Percentiles rank a stretch among this genome's conserved stretches.
phyloP scores from a whole-genome alignment of 2,329 filamentous ascomycete genomes.

The Biscogniauxia mediterranea region DNA sequence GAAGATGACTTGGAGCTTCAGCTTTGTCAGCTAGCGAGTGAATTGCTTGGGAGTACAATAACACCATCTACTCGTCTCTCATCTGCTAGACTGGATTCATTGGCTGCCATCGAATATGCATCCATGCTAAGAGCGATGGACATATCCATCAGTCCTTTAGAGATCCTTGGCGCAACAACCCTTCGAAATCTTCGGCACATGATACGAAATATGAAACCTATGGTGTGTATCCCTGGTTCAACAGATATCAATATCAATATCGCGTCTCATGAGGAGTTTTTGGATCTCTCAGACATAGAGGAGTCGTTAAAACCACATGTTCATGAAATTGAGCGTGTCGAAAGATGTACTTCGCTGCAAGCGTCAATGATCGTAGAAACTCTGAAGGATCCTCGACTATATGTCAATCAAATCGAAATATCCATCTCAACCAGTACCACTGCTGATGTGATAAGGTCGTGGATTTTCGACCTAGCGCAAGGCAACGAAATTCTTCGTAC shows the following conservation, averaged over 20 bases:
- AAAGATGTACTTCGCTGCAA: slow-evolving; percentile 71
- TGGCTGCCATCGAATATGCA: slow-evolving; percentile 51
- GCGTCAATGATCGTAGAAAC: slow-evolving; percentile 80
- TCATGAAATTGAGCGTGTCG: slow-evolving; percentile 40
- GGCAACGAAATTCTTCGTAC: slow-evolving; percentile 69
- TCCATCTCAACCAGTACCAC: slow-evolving; percentile 43
- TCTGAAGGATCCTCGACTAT: slow-evolving; percentile 53
- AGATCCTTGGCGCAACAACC: slow-evolving; percentile 58
- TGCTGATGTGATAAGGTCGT: slow-evolving; percentile 41
- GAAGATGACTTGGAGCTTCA: slow-evolving; percentile 34
- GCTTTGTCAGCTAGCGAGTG: slow-evolving; percentile 33
- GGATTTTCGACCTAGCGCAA: slow-evolving; percentile 49
- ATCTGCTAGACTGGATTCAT: slow-evolving; percentile 40
- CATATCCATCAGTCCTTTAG: slow-evolving; percentile 54
- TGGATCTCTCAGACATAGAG: slow-evolving; percentile 11
- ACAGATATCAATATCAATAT: neutral
- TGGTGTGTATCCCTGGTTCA: neutral
- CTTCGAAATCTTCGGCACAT: slow-evolving; percentile 27
- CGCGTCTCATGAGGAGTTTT: neutral
- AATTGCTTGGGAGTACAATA: slow-evolving; percentile 28
- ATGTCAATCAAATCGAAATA: slow-evolving; percentile 77
- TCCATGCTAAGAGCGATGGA: slow-evolving; percentile 60
- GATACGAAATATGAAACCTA: slow-evolving; percentile 1
- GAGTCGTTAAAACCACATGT: slow-evolving; percentile 13
- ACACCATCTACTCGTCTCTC: slow-evolving; percentile 31